A percentile compares a stretch with the other conserved stretches of the same genome.
phyloP scores from a whole-genome alignment of 2,329 filamentous ascomycete genomes.

The Neonectria neomacrospora region DNA sequence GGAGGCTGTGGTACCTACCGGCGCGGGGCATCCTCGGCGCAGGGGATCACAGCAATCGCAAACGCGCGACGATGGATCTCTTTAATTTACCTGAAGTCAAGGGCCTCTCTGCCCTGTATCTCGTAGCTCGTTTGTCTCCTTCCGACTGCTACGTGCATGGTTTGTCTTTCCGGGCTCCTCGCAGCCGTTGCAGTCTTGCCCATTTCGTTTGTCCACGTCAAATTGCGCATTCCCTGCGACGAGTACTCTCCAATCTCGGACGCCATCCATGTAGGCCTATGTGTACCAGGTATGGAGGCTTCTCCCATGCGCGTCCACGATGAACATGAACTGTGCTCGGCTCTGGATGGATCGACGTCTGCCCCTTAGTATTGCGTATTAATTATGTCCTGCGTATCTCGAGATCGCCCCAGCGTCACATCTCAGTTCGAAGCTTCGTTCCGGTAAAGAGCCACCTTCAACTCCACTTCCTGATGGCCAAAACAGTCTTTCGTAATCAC shows the following conservation, averaged over 20 bases:
- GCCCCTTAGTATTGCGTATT: background rate
- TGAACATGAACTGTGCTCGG: background rate
- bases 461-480: background rate
- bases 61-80: conserved; percentile 14
- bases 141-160: background rate
- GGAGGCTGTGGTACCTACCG: conserved; percentile 3
- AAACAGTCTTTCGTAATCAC: background rate
- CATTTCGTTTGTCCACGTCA: background rate
- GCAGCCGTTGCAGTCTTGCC: background rate
- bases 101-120: conserved; percentile 4
- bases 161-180: background rate
- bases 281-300: too few relatives aligned
- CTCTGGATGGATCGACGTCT: background rate
- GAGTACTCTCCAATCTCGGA: background rate
- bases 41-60: conserved; percentile 9
- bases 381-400: background rate
- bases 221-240: background rate
- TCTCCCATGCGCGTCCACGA: background rate
- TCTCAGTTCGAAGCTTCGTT: background rate
- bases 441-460: background rate
- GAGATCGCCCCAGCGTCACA: background rate
- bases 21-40: background rate
- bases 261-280: too few relatives aligned
- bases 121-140: background rate
- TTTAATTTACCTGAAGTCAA: conserved; percentile 14